Evolutionary conservation across 1,284 basidiomycete species (phyloP), one percentile per base, ranked within the genome.

Genomic region (Veloporphyrellus conicus): DNA sequence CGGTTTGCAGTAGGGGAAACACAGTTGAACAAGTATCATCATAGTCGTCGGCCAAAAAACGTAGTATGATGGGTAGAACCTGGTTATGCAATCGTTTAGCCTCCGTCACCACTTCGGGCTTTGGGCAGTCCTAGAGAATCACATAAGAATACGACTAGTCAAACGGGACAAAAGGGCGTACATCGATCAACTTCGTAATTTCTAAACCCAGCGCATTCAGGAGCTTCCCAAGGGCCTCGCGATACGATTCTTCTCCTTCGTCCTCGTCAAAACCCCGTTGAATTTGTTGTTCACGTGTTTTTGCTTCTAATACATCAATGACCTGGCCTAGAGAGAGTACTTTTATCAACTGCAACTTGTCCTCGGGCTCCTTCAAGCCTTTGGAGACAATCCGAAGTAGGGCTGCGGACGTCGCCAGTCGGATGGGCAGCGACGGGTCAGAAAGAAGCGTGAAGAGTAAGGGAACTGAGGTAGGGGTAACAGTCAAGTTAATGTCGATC

Each of bases 401-500:
- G 0, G 94, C 82, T 27, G 79, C 81, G 15, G 87, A 87, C 0
- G 94, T 86, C 1, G 93, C 88, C 15, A 92, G 74, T 29, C 94
- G 88, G 54, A 97, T 85, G 1, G 86, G 76, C 18, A 90, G 66
- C 12, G 86, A 84, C 0, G 77, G 68, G 59, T 93, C 88, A n/a
- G 87, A 86, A 36, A 99, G 80, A 23, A 96, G 76, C 35, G 78
- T 82, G 67, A 93, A 95, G 41, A 98, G 78, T 40, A 99, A 71
- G 6, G 86, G 82, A 23, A 99, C 82, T 1, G 93, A 93, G 10
- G 82, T 82, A 19, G 90, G 91, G 1, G 93, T 98, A 52, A 99
- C 87, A 25, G 96, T 91, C 49, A 99, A 75, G 59, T 91, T 90
- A 61, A 99, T 94, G 64, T 99, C 97, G 59, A 99, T 89, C 96